phyloP scores from a whole-genome alignment of 495 filamentous ascomycete genomes.

The Astrocystis sublimbata region DNA sequence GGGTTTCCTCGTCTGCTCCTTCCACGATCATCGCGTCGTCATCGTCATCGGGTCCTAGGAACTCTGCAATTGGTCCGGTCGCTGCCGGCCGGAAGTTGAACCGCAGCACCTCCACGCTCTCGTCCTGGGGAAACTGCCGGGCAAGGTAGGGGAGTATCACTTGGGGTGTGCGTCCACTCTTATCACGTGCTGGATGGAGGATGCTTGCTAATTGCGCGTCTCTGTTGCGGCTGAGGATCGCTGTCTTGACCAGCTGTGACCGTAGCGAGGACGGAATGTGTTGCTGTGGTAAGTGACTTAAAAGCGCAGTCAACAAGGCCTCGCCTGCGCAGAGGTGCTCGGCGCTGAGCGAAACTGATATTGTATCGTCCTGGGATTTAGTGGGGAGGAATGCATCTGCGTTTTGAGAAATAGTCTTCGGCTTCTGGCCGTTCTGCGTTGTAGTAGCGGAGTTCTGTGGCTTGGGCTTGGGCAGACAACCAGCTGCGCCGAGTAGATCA shows the following conservation, averaged over 20 bases:
- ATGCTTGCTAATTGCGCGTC: slow-evolving; percentile 75
- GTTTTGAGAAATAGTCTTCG: slow-evolving; percentile 37
- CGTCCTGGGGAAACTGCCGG: slow-evolving; percentile 56
- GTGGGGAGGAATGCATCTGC: slow-evolving; percentile 41
- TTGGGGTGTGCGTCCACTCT: slow-evolving; percentile 55
- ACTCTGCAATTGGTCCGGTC: slow-evolving; percentile 21
- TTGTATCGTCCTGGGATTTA: slow-evolving; percentile 36
- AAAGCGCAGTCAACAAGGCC: slow-evolving; percentile 59
- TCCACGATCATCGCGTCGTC: slow-evolving; percentile 28
- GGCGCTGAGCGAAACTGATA: slow-evolving; percentile 33
- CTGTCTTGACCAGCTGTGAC: slow-evolving; percentile 72
- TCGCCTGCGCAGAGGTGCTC: slow-evolving; percentile 49
- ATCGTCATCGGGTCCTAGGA: slow-evolving; percentile 30
- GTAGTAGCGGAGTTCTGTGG: slow-evolving; percentile 23
- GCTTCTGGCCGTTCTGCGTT: slow-evolving; percentile 29
- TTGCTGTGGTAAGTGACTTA: slow-evolving; percentile 61
- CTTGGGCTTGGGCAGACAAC: slow-evolving; percentile 36
- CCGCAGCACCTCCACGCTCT: slow-evolving; percentile 67
- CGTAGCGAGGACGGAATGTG: slow-evolving; percentile 64
- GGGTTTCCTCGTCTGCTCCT: slow-evolving; percentile 30
- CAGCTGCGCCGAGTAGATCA: slow-evolving; percentile 58
- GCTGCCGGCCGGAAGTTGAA: slow-evolving; percentile 60
- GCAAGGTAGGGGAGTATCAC: slow-evolving; percentile 79
- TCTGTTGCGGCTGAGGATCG: slow-evolving; percentile 66
- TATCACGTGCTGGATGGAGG: slow-evolving; percentile 67